Percentiles rank a stretch among this genome's conserved stretches.
Evolutionary conservation across 495 filamentous ascomycete genomes (phyloP).

Genomic region (Penicillium riverlandense): DNA sequence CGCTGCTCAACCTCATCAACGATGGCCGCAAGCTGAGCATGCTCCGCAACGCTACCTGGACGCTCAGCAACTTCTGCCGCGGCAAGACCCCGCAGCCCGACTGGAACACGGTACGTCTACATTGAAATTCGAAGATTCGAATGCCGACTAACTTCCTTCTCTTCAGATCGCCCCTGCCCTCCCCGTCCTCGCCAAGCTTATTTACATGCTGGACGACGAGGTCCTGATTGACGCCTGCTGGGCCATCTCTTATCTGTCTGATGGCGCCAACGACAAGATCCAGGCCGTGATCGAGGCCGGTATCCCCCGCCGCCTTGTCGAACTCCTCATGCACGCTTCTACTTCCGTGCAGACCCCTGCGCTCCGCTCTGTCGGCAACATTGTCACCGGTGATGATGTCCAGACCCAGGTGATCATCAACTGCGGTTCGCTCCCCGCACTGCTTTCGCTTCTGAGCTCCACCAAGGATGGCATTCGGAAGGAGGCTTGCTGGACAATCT

Average conservation of each 20-base stretch:
- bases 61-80: slow-evolving; percentile 99
- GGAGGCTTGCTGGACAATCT: slow-evolving; percentile 99
- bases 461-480: slow-evolving; percentile 99
- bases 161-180: slow-evolving; percentile 85
- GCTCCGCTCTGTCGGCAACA: slow-evolving; percentile 95
- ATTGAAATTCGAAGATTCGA: neutral
- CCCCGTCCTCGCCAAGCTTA: slow-evolving; percentile 93
- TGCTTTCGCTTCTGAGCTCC: slow-evolving; percentile 87
- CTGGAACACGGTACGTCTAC: slow-evolving; percentile 72
- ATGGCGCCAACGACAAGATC: slow-evolving; percentile 98
- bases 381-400: slow-evolving; percentile 97
- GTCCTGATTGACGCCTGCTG: slow-evolving; percentile 99
- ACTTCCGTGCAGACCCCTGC: slow-evolving; percentile 98
- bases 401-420: slow-evolving; percentile 99
- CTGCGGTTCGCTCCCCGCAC: slow-evolving; percentile 84
- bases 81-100: slow-evolving; percentile 99
- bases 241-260: slow-evolving; percentile 99
- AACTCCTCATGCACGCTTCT: slow-evolving; percentile 97
- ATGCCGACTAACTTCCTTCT: neutral
- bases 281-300: slow-evolving; percentile 98
- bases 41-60: slow-evolving; percentile 99
- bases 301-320: slow-evolving; percentile 93
- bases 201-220: slow-evolving; percentile 97
- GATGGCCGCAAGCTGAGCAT: slow-evolving; percentile 99
- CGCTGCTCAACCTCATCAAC: slow-evolving; percentile 79